Evolutionary conservation across 2,329 filamentous ascomycete genomes (phyloP), one percentile per base, ranked within the genome.

Genomic region (Venturia nashicola): DNA sequence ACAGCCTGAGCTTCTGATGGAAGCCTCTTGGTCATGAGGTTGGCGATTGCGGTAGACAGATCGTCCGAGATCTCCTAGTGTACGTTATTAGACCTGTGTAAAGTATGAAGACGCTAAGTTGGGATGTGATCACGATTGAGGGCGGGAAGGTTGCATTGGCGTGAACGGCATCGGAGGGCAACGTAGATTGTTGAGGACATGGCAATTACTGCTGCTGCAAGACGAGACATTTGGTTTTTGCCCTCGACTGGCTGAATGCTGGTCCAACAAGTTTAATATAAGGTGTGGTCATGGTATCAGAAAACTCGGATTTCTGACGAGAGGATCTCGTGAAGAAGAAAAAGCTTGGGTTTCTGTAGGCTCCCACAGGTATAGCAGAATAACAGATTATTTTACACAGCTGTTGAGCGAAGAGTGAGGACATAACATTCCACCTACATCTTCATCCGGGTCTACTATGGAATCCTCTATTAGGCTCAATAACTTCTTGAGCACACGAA

Each of bases 41-140:
- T 74, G 63, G 86, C 84, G 68, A 95, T 81, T 44, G 80, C 78
- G 64, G 80, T 79, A 82, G 93, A 89, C 70, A 97, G 82, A 73
- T 87, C 81, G 75, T 96, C 90, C 66, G 88, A 91, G 59, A 96
- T 86, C 73, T 88, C 91, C 92, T 97, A 76, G n/a, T 42, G 34
- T 14, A 39, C 18, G 32, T 11, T n/a, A 57, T 57, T 57, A 57
- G 51, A 36, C 27, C 32, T 34, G 14, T 43, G 32, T n/a, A 12
- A 16, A 32, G 16, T 42, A 43, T 27, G 51, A 57, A 12, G 39
- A 36, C 16, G 51, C 51, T 57, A 57, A 18, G 7, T 12, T 34
- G 51, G 36, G 32, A 32, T 36, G 27, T 36, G 23, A 57, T 57
- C 27, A 57, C 18, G 27, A 7, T 36, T 9, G 14, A 36, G n/a